Base-by-base conservation (phyloP, 1,139 yeast genomes). In the Hanseniaspora sp. region DNA sequence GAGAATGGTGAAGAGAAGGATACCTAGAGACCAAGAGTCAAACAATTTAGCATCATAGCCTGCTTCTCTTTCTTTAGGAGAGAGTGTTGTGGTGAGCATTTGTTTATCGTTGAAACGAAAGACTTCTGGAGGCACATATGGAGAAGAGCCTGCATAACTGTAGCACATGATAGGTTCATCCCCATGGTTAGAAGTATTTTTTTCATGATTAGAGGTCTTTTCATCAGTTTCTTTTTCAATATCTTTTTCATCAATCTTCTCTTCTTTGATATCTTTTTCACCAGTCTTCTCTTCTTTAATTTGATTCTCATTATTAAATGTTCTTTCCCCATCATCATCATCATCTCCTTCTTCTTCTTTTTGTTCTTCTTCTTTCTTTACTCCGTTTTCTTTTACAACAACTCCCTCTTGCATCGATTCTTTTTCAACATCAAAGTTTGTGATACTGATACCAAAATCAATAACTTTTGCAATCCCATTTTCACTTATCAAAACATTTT, bases 61-160 rank as follows among this genome's bases (percentile, higher is more conserved):
- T 1, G 30, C 41, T 70, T 58, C 62, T 60, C 35, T 61, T 56
- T 42, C 62, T 59, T 47, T 64, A 62, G 11, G 63, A 58, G 53
- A 59, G 62, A 53, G 61, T 12, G 54, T 48, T n/a, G 44, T 51
- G 5, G 33, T 2, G n/a, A 51, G 9, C 3, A 13, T 11, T 42
- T 48, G 54, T 33, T 59, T 58, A 8, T 59, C 64, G 52, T 71
- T 74, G 57, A 78, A 72, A 41, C 70, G 65, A 78, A 81, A 77
- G 23, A 82, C 86, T 64, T 84, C 92, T 0, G 94, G 94, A 5
- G 92, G 82, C 12, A 83, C 78, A 64, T 83, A 84, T 3, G 92
- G 92, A 4, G 92, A 87, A 1, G 90, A 82, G 1, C 94, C 94
- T 52, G 83, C 83, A 67, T 76, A 76, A 3, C 77, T 34, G 30